Percentiles rank a stretch among this genome's conserved stretches.
Evolutionary conservation across 495 filamentous ascomycete species (phyloP).

Genomic region (Bacidia rubella): DNA sequence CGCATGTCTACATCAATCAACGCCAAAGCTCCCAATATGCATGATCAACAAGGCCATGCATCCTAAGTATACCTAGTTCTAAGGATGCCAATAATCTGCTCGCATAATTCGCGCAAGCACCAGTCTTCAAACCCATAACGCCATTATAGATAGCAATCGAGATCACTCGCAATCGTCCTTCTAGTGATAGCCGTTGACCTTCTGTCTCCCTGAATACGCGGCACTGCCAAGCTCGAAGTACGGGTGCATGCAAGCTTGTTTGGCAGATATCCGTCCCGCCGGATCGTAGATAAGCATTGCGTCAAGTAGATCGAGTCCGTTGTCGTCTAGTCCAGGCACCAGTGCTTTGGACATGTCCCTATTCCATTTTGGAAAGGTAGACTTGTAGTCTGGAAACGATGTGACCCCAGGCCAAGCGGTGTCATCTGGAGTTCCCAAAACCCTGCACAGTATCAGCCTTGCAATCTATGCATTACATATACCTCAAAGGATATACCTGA

Average conservation of each 20-base stretch:
- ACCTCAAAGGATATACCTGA: slow-evolving; percentile 48
- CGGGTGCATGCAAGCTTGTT: slow-evolving; percentile 82
- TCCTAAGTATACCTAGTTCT: not conserved
- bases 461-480: slow-evolving; percentile 2
- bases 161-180: not conserved
- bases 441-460: slow-evolving; percentile 33
- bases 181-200: slow-evolving; percentile 32
- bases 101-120: not conserved
- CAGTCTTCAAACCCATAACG: not conserved
- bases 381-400: slow-evolving; percentile 93
- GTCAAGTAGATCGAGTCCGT: slow-evolving; percentile 82
- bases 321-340: slow-evolving; percentile 51
- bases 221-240: slow-evolving; percentile 70
- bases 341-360: slow-evolving; percentile 50
- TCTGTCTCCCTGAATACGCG: slow-evolving; percentile 35
- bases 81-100: not conserved
- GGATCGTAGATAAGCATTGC: slow-evolving; percentile 87
- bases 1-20: not conserved
- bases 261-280: slow-evolving; percentile 83
- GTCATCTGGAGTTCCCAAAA: slow-evolving; percentile 86
- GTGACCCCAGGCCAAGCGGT: slow-evolving; percentile 89
- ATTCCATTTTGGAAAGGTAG: slow-evolving; percentile 90
- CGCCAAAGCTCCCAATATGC: not conserved
- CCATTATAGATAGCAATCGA: not conserved
- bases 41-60: not conserved